A percentile compares a stretch with the other conserved stretches of the same genome.
Conservation (phyloP, 1,139 yeast species). For the Yamadazyma pseudoaaseri region DNA sequence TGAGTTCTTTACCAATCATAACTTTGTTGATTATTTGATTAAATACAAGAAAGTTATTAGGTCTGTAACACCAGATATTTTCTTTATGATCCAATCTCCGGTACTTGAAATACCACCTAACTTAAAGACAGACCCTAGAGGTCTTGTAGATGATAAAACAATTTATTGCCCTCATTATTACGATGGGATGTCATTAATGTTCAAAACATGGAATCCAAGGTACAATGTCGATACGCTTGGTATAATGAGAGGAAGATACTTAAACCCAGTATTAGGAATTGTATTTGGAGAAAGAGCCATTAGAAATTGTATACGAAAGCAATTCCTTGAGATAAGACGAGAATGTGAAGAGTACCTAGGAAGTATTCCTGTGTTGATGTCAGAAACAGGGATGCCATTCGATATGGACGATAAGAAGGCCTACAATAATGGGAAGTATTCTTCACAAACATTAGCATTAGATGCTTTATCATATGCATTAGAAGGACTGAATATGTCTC, state of each 20-base stretch:
- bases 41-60: conserved; percentile 51
- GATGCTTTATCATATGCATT: conserved; percentile 81
- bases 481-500: conserved; percentile 69
- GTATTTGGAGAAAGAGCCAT: conserved; percentile 80
- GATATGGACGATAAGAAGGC: conserved; percentile 85
- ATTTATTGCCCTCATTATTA: conserved; percentile 87
- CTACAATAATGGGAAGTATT: conserved; percentile 60
- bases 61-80: conserved; percentile 40
- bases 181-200: conserved; percentile 91
- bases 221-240: conserved; percentile 91
- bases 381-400: conserved; percentile 97
- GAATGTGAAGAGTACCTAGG: conserved; percentile 68
- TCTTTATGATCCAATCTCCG: conserved; percentile 78
- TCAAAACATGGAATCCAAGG: conserved; percentile 73
- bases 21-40: conserved; percentile 59
- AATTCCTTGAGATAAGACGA: conserved; percentile 57
- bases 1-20: conserved; percentile 59
- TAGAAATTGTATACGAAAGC: conserved; percentile 66
- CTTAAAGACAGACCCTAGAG: conserved; percentile 47
- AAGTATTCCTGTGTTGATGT: conserved; percentile 66
- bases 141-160: conserved; percentile 60
- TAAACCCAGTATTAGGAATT: conserved; percentile 73
- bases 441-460: conserved; percentile 74
- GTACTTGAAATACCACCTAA: conserved; percentile 79
- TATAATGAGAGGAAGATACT: conserved; percentile 75